Base-by-base conservation (phyloP, 2,329 filamentous ascomycete genomes). In the Pseudopyrenochaeta lycopersici region DNA sequence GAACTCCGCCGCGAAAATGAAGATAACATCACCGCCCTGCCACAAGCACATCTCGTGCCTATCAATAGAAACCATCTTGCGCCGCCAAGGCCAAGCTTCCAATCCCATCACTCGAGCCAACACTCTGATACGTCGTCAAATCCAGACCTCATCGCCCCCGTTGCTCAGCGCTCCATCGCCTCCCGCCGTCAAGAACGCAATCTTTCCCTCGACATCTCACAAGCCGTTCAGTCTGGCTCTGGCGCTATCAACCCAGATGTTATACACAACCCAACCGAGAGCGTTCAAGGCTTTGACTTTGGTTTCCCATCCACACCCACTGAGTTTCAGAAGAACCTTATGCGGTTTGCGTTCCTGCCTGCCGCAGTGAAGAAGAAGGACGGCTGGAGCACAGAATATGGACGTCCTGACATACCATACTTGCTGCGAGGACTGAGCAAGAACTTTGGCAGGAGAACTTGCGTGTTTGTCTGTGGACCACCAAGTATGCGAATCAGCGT, bases 381-480 rank as follows among this genome's bases (percentile, higher is more conserved):
- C 62, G 91, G 92, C 49, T 97, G 94, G 92, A 90, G 86, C 60
- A 92, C 95, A 12, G 93, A 97, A 77, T 97, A 97, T 75, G 92
- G 92, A 15, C 86, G 94, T 0, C 94, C 94, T 0, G 90, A 97
- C 64, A 85, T 98, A 31, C 89, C 91, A 1, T 94, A 89, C 73
- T 91, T 96, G 86, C 83, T 98, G 48, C 88, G 86, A 67, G 88
- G 95, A 60, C 89, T 92, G 84, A 90, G 91, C 4, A 89, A 88
- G n/a, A 88, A 88, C 46, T 89, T 96, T 52, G 93, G 94, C 1
- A 82, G 90, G 39, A 81, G 92, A 52, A 92, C 91, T 2, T 94
- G 92, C 63, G 91, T 97, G 5, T 97, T 96, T 74, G 93, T 98
- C 12, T 98, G 94, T 70, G 94, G 94, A 0, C 94, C 94, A 15